These are phyloP conservation scores for Blastomyces emzantsi DNA, from an alignment of 2,329 filamentous ascomycete genomes.

Conservation along the genomic window DNA sequence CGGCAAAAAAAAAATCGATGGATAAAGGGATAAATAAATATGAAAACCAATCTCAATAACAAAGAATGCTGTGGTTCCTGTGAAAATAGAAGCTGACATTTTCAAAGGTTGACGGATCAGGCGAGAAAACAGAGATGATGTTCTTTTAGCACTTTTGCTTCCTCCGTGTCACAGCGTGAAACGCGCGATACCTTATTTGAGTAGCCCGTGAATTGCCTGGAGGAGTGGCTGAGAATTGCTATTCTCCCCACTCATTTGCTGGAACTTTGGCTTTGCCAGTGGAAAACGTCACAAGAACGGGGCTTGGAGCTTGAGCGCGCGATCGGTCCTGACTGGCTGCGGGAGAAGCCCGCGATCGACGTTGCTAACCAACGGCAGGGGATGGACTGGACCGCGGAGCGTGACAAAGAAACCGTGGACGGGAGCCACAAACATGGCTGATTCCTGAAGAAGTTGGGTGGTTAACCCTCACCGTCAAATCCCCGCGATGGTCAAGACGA, in stretches of 20 bases:
- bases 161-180: not conserved
- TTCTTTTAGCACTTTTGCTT: not conserved
- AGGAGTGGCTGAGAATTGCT: not conserved
- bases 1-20: not conserved
- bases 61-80: not conserved
- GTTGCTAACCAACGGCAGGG: not conserved
- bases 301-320: not conserved
- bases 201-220: not conserved
- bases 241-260: not conserved
- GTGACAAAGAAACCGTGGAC: not conserved
- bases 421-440: not conserved
- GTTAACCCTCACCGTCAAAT: not conserved
- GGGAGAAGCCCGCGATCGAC: conserved; percentile 5
- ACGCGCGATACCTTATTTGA: not conserved
- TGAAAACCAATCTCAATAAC: not conserved
- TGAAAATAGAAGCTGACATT: not conserved
- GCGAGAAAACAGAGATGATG: not conserved
- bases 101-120: not conserved
- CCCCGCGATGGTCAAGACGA: not conserved
- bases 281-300: not conserved
- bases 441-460: not conserved
- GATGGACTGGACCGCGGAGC: not conserved
- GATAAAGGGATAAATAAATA: not conserved
- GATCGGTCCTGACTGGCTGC: not conserved
- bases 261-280: not conserved